Base-by-base conservation (phyloP, 192 early-diverging fungal species). In the Coemansia javaensis region DNA sequence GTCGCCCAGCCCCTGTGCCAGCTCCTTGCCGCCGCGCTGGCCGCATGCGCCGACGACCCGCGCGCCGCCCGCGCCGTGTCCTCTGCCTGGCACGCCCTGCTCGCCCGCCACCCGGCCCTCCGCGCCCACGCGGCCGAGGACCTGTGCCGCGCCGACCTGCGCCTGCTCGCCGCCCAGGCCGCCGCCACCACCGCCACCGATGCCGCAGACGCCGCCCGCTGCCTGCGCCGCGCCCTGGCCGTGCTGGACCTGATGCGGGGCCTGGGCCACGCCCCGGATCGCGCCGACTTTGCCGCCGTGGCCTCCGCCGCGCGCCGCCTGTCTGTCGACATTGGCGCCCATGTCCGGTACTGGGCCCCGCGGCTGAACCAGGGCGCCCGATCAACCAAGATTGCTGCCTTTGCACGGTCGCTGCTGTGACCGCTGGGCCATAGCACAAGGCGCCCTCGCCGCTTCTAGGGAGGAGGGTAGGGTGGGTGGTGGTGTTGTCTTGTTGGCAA, bases 371-470 rank as follows among this genome's bases (percentile, higher is more conserved):
- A 31, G 2, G 39, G 23, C n/a, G 13, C 50, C 24, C 36, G 15
- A 17, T 31, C 48, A 12, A 32, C 35, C 8, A 56, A 56, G 11
- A 47, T 65, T 3, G 47, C 28, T 20, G 37, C 40, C 11, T 66
- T 74, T 58, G 70, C 59, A 12, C 53, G 54, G 30, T 55, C 57
- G 7, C 31, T 72, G 28, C 41, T 62, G 11, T 69, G 48, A 36
- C 21, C 13, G 10, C 10, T 9, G 10, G 28, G 28, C 28, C 5
- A 30, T n/a, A n/a, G n/a, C n/a, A n/a, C n/a, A n/a, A n/a, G n/a
- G n/a, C n/a, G n/a, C n/a, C n/a, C n/a, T n/a, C n/a, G n/a, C n/a
- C n/a, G n/a, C n/a, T n/a, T n/a, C 28, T 30, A 30, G 28, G 28
- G 28, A 30, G 28, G 10, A 30, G n/a, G n/a, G n/a, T n/a, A n/a